Conservation (phyloP, 140 eudicot genomes). For the Oenanthe javanica region DNA sequence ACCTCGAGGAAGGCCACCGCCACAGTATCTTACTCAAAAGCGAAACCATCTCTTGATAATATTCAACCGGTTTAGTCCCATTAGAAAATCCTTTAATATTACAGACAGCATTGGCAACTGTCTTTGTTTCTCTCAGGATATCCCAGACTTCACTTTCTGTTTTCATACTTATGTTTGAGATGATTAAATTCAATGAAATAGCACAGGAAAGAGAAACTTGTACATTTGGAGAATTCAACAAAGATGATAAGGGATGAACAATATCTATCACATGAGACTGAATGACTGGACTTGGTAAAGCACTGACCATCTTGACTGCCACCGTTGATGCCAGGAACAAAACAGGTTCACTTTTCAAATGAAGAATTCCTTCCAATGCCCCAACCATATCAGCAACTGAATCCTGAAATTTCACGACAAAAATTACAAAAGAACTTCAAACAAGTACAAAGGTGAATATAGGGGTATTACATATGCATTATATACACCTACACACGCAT, state of each 20-base stretch:
- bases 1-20: conserved; percentile 74
- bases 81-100: conserved; percentile 31
- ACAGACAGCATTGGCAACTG: conserved; percentile 35
- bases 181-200: conserved; percentile 44
- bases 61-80: conserved; percentile 40
- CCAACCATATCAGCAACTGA: conserved; percentile 56
- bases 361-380: conserved; percentile 53
- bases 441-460: neutral
- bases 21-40: conserved; percentile 67
- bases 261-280: conserved; percentile 45
- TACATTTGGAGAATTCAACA: conserved; percentile 39
- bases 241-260: conserved; percentile 48
- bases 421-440: neutral
- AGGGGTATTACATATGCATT: neutral
- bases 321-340: conserved; percentile 53
- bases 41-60: conserved; percentile 38
- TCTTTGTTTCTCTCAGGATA: conserved; percentile 37
- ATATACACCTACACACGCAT: neutral
- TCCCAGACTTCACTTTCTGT: conserved; percentile 54
- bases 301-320: conserved; percentile 52
- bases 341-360: conserved; percentile 48
- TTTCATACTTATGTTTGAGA: conserved; percentile 37
- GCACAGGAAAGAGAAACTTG: conserved; percentile 59
- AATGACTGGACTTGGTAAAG: conserved; percentile 47
- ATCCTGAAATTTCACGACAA: conserved; percentile 35